Evolutionary conservation across 2,329 filamentous ascomycete genomes (phyloP).

Genomic region (Phyllosticta citrichinensis): DNA sequence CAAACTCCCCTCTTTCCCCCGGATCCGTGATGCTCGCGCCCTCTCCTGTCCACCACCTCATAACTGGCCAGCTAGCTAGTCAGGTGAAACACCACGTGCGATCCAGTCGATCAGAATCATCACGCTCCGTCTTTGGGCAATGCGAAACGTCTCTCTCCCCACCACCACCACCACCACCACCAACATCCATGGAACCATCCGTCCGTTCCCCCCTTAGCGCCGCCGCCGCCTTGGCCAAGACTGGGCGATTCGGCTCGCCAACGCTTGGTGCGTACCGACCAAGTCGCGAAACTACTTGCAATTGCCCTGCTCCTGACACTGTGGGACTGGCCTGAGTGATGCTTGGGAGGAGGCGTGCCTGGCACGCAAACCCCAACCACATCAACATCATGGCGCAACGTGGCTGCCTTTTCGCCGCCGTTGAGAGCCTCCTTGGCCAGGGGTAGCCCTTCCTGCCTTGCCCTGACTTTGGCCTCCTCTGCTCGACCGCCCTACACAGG

Average conservation of each 20-base stretch:
- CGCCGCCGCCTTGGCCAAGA: neutral
- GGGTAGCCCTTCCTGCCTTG: neutral
- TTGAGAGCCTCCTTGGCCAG: neutral
- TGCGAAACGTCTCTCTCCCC: neutral
- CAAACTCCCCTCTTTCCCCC: neutral
- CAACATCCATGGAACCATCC: neutral
- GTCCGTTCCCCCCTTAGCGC: neutral
- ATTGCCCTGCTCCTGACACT: neutral
- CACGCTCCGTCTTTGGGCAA: neutral
- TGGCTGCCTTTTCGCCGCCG: too few relatives aligned
- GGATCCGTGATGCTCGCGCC: neutral
- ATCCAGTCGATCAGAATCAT: neutral
- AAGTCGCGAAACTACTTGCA: neutral
- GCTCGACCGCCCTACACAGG: neutral
- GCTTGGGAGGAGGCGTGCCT: neutral
- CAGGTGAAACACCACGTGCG: neutral
- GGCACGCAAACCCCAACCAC: too few relatives aligned
- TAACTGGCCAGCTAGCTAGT: neutral
- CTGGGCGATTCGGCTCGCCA: neutral
- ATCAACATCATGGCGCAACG: neutral
- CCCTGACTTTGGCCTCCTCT: neutral
- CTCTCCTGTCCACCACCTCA: neutral
- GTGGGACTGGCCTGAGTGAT: too few relatives aligned
- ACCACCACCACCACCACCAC: neutral
- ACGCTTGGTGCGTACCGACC: neutral